phyloP scores from a whole-genome alignment of 2,329 filamentous ascomycete genomes.

The Aaosphaeria arxii region DNA sequence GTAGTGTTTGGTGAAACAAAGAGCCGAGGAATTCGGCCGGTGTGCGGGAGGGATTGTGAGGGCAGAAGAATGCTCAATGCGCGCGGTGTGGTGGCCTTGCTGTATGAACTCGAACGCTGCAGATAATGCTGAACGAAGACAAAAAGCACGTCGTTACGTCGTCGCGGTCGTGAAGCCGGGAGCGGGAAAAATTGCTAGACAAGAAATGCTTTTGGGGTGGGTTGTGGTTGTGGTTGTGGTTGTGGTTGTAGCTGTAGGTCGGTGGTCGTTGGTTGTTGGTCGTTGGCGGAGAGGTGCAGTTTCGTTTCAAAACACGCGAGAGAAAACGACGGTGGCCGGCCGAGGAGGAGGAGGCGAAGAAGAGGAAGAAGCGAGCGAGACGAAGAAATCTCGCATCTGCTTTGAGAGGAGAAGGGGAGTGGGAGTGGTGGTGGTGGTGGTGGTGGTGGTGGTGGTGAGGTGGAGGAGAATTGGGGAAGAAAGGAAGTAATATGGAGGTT shows the following conservation, averaged over 20 bases:
- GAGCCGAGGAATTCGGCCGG: conserved; percentile 9
- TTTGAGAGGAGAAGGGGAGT: not conserved
- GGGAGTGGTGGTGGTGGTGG: not conserved
- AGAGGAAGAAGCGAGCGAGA: conserved; percentile 6
- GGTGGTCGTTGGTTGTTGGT: too few relatives aligned
- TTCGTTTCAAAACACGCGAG: conserved; percentile 29
- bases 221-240: not conserved
- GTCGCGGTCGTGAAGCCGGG: conserved; percentile 38
- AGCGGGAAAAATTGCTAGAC: conserved; percentile 6
- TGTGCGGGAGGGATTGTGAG: conserved; percentile 2
- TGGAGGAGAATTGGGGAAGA: not conserved
- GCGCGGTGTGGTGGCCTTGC: conserved; percentile 6
- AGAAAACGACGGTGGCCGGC: conserved; percentile 24
- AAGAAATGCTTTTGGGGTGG: conserved; percentile 26
- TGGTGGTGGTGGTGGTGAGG: not conserved
- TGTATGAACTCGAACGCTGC: conserved; percentile 32
- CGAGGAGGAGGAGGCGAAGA: conserved; percentile 18
- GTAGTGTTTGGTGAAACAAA: conserved; percentile 18
- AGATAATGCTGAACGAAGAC: conserved; percentile 37
- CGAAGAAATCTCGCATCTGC: not conserved
- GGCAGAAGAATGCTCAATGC: conserved; percentile 12
- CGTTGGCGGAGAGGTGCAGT: too few relatives aligned
- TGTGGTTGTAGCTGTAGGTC: not conserved
- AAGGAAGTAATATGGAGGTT: not conserved
- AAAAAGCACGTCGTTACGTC: conserved; percentile 40